Conservation (phyloP, 345 rosid species). For the Mallotus nudiflorus region DNA sequence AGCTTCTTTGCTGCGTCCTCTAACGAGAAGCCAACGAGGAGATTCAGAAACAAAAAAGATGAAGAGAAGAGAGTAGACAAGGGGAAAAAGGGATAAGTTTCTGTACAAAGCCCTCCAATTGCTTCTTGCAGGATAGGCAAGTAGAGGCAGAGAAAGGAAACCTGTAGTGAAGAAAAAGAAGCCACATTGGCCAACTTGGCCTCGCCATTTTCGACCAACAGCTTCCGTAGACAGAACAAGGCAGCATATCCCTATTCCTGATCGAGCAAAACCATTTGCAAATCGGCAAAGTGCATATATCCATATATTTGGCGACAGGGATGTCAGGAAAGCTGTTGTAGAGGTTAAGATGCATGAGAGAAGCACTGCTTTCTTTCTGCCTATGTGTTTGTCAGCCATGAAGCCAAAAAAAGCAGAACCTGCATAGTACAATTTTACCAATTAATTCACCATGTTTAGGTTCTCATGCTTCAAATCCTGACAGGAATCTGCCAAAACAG, state of each 20-base stretch:
- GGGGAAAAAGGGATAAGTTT: conserved; percentile 54
- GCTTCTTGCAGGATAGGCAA: conserved; percentile 55
- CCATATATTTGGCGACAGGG: conserved; percentile 73
- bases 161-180: conserved; percentile 75
- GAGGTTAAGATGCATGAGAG: conserved; percentile 54
- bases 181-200: conserved; percentile 74
- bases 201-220: conserved; percentile 73
- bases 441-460: no score
- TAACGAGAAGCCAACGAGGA: conserved; percentile 71
- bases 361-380: conserved; percentile 57
- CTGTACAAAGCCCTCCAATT: conserved; percentile 58
- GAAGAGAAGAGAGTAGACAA: conserved; percentile 40
- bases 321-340: conserved; percentile 53
- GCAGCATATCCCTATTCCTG: conserved; percentile 68
- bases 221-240: conserved; percentile 69
- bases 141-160: conserved; percentile 60
- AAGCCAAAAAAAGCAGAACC: conserved; percentile 61
- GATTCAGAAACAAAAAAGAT: conserved; percentile 65
- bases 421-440: conserved; percentile 14
- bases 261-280: conserved; percentile 53
- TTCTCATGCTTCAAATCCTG: no score
- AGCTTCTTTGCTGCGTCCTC: conserved; percentile 56
- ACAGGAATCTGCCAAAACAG: no score
- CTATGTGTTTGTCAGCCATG: conserved; percentile 58
- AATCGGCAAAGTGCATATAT: conserved; percentile 63